Evolutionary conservation across 805 yeast genomes (phyloP).

Genomic region (Suhomyces prunicola): DNA sequence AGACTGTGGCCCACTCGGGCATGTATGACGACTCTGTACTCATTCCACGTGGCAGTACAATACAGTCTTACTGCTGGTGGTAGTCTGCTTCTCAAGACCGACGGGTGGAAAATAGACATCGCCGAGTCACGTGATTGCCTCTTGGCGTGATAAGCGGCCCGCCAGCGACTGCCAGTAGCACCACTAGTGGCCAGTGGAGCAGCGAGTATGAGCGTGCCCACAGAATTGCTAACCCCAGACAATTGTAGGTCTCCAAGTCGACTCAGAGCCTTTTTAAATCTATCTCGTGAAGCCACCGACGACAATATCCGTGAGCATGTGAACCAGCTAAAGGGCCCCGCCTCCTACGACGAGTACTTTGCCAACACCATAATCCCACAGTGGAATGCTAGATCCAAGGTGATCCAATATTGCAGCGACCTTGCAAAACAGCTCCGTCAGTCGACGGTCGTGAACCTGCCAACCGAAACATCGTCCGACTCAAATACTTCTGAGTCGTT

Average conservation of each 20-base stretch:
- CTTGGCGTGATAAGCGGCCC: not conserved
- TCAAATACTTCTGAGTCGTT: conserved; percentile 11
- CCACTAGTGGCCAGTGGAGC: not conserved
- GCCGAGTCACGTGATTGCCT: not conserved
- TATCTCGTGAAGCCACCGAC: conserved; percentile 40
- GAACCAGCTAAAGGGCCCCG: conserved; percentile 21
- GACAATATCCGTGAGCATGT: conserved; percentile 38
- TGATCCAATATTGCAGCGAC: conserved; percentile 29
- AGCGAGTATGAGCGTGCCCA: conserved; percentile 1
- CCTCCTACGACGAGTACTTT: conserved; percentile 30
- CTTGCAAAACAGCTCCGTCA: conserved; percentile 25
- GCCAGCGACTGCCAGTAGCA: not conserved
- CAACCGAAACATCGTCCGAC: not conserved
- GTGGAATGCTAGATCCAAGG: conserved; percentile 32
- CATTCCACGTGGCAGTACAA: not conserved
- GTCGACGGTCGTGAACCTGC: not conserved
- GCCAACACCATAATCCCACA: conserved; percentile 27
- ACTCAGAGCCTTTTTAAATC: conserved; percentile 35
- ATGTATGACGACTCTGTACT: not conserved
- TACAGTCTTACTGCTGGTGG: not conserved
- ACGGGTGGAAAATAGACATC: not conserved
- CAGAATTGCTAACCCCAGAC: conserved; percentile 22
- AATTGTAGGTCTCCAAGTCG: conserved; percentile 34
- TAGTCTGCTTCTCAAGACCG: not conserved
- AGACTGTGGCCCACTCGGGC: not conserved